Conservation (phyloP, 768 basidiomycete species). For the Tulasnella sp. region DNA sequence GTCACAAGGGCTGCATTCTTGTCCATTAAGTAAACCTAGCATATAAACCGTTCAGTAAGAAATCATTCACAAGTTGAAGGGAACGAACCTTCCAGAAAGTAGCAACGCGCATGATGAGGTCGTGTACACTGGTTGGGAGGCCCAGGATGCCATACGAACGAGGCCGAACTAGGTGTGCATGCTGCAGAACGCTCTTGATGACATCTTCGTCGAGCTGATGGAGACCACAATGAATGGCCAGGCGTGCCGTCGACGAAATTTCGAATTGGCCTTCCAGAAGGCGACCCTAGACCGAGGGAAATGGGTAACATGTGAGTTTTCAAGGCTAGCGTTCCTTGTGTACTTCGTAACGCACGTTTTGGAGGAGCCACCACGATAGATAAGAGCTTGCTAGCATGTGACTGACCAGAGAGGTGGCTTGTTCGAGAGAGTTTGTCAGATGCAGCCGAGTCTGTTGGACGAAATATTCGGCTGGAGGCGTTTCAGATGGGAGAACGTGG, state of each 20-base stretch:
- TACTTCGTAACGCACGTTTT: not conserved
- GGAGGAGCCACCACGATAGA: slow-evolving; percentile 11
- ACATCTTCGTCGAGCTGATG: slow-evolving; percentile 9
- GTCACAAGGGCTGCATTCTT: slow-evolving; percentile 4
- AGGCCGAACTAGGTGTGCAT: not conserved
- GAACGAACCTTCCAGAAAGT: slow-evolving; percentile 6
- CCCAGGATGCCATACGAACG: slow-evolving; percentile 4
- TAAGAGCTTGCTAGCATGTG: not conserved
- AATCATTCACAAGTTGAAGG: not conserved
- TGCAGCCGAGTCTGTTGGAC: not conserved
- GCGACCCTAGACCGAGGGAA: too few relatives aligned
- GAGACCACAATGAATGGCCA: slow-evolving; percentile 12
- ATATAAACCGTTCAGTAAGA: not conserved
- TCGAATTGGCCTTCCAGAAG: slow-evolving; percentile 13
- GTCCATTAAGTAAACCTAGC: slow-evolving; percentile 10
- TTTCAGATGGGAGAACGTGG: slow-evolving; percentile 1
- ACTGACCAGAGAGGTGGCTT: slow-evolving; percentile 1
- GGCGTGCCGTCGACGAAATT: slow-evolving; percentile 9
- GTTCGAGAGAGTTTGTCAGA: not conserved
- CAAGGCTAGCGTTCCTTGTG: too few relatives aligned
- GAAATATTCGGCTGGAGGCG: slow-evolving; percentile 9
- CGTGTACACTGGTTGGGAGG: not conserved
- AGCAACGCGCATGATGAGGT: slow-evolving; percentile 1
- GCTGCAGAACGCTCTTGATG: not conserved
- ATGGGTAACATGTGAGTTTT: too few relatives aligned